Evolutionary conservation across 768 basidiomycete genomes (phyloP).

Genomic region (Leccinum truebloodii): DNA sequence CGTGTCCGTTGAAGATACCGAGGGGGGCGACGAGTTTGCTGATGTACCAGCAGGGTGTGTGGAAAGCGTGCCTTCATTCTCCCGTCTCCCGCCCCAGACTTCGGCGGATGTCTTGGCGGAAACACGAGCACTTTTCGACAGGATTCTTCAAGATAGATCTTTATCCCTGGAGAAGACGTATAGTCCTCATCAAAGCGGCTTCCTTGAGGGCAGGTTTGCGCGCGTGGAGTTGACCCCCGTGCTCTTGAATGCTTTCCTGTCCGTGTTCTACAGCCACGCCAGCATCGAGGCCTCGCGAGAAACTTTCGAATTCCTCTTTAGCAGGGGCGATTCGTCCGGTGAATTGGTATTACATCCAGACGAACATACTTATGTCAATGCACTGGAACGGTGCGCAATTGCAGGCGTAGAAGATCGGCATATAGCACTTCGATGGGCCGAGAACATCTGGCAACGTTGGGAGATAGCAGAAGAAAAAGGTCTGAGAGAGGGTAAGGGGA

Average conservation of each 20-base stretch:
- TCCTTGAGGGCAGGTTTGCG: slow-evolving; percentile 46
- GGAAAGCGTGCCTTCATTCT: slow-evolving; percentile 24
- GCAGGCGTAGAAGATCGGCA: slow-evolving; percentile 46
- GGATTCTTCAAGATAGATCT: slow-evolving; percentile 50
- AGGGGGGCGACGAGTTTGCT: not conserved
- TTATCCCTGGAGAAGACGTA: not conserved
- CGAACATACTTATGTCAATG: slow-evolving; percentile 59
- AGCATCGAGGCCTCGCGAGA: slow-evolving; percentile 49
- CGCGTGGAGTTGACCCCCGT: slow-evolving; percentile 58
- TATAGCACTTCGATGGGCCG: slow-evolving; percentile 51
- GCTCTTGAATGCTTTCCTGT: slow-evolving; percentile 79
- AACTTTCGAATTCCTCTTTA: slow-evolving; percentile 54
- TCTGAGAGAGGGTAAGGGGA: slow-evolving; percentile 26
- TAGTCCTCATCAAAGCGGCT: not conserved
- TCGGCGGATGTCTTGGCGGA: slow-evolving; percentile 72
- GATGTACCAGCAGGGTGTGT: slow-evolving; percentile 7
- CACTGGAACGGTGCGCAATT: slow-evolving; percentile 63
- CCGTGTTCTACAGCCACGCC: slow-evolving; percentile 67
- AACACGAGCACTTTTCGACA: slow-evolving; percentile 61
- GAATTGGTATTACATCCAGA: slow-evolving; percentile 41
- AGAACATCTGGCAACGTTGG: slow-evolving; percentile 72
- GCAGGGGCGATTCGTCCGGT: slow-evolving; percentile 25
- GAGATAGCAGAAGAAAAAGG: slow-evolving; percentile 43
- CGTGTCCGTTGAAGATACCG: slow-evolving; percentile 8
- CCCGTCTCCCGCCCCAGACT: slow-evolving; percentile 71